Evolutionary conservation across 139 green algal genomes (phyloP), one percentile per base, ranked within the genome.

Genomic region (Chlamydomonas schloesseri): DNA sequence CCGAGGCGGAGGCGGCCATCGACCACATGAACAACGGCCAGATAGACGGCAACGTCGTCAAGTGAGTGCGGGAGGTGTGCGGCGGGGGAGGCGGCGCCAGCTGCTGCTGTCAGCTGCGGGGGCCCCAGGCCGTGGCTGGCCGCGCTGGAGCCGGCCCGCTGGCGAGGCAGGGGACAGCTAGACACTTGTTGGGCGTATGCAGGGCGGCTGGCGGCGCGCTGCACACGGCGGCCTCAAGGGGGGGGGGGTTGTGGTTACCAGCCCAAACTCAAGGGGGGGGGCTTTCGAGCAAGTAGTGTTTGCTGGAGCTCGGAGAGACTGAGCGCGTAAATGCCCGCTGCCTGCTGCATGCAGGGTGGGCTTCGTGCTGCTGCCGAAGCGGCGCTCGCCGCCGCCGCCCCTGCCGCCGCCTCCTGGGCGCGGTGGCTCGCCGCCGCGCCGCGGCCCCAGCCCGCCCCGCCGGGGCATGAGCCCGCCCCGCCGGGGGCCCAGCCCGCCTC

Each of bases 21-120:
- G 88, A 95, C n/a, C 91, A 95, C 89, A 97, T 98, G 96, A 89
- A 98, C 71, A 95, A 93, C 9, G 96, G 92, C 4, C 96, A 98
- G 88, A 90, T 98, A 11, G 96, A 98, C 85, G 96, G 96, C 26
- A 96, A 94, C 73, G 62, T 93, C 0, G 88, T 98, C 37, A 87
- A 84, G 93, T 94, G 73, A 62, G 74, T 34, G 72, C 21, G 42
- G 62, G 11, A 4, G 26, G 24, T 18, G 62, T 23, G 62, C 18
- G 13, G 28, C 6, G 24, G 62, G 2, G 24, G 28, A 33, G 62
- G 62, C 24, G 62, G n/a, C n/a, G n/a, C n/a, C n/a, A n/a, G n/a
- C n/a, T n/a, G n/a, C n/a, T n/a, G n/a, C n/a, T n/a, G 60, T 13
- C 23, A 29, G 20, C 20, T 13, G 60, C 20, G 26, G 60, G 60